Percentiles rank a stretch among this genome's conserved stretches.
phyloP scores from a whole-genome alignment of 2,329 filamentous ascomycete genomes.

The Fusarium succisae region DNA sequence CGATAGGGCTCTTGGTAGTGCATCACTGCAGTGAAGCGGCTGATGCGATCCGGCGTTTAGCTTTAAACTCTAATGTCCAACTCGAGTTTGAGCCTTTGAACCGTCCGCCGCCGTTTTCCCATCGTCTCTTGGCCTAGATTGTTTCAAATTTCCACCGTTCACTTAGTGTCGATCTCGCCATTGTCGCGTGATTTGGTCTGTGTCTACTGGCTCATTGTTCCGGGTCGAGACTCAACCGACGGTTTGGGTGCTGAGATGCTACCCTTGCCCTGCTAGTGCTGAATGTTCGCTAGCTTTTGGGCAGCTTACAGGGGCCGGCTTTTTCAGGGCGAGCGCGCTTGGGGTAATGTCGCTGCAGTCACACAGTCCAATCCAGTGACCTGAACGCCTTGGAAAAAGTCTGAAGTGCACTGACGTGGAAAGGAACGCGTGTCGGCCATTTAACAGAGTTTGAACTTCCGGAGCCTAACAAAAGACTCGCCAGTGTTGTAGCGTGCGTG shows the following conservation, averaged over 20 bases:
- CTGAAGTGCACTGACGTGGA: background rate
- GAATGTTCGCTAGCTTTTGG: background rate
- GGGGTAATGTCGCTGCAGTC: background rate
- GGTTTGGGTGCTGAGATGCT: background rate
- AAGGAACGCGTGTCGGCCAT: background rate
- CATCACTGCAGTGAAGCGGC: background rate
- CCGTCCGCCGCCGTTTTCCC: background rate
- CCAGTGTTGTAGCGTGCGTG: background rate
- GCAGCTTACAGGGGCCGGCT: background rate
- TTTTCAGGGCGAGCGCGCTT: constrained; percentile 2
- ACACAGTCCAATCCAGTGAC: background rate
- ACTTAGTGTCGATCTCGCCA: background rate
- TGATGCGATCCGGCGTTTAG: background rate
- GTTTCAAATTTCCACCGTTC: background rate
- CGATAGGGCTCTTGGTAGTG: background rate
- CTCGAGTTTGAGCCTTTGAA: background rate
- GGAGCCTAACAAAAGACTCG: background rate
- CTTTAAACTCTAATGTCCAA: constrained; percentile 3
- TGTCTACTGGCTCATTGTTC: background rate
- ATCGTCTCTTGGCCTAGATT: background rate
- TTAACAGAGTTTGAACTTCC: background rate
- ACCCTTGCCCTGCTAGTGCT: background rate
- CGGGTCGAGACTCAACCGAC: background rate
- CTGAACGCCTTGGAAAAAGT: background rate
- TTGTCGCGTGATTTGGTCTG: background rate